Evolutionary conservation across 2,329 filamentous ascomycete genomes (phyloP).

Genomic region (Juglanconis juglandina): DNA sequence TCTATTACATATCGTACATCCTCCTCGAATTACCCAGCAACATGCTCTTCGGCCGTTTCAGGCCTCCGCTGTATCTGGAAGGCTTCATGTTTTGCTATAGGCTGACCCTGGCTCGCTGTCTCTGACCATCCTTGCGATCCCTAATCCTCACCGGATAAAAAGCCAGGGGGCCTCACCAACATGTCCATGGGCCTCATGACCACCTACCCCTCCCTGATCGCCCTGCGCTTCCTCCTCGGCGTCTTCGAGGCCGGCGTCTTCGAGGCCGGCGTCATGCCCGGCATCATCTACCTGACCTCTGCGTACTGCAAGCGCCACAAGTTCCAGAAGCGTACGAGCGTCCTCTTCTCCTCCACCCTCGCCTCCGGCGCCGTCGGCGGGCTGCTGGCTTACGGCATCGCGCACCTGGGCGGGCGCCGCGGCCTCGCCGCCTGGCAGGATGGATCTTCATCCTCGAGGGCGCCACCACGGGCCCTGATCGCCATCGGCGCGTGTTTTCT

Average conservation of each 20-base stretch:
- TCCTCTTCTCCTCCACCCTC: conserved; percentile 51
- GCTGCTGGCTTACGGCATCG: conserved; percentile 42
- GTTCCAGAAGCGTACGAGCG: conserved; percentile 41
- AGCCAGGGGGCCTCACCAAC: too few species aligned
- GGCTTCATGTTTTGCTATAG: too few species aligned
- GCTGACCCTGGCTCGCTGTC: too few species aligned
- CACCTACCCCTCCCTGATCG: conserved; percentile 36
- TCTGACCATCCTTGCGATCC: too few species aligned
- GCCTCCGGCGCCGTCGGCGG: conserved; percentile 48
- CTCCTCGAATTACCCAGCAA: too few species aligned
- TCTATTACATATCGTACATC: too few species aligned
- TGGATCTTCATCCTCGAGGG: conserved; percentile 44
- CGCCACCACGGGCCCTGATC: conserved; percentile 32
- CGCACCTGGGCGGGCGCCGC: conserved; percentile 39
- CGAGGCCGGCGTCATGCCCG: conserved; percentile 44
- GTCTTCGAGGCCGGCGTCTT: too few species aligned
- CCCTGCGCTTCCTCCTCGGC: conserved; percentile 43
- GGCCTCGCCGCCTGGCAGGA: conserved; percentile 42
- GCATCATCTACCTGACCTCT: conserved; percentile 44
- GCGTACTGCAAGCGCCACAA: conserved; percentile 44
- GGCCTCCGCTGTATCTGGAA: too few species aligned
- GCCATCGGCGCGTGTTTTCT: conserved; percentile 42
- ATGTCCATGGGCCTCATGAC: too few species aligned
- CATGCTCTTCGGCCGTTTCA: too few species aligned
- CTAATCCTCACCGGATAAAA: too few species aligned